Conservation (phyloP, 768 basidiomycete genomes). For the Boletales sp. region DNA sequence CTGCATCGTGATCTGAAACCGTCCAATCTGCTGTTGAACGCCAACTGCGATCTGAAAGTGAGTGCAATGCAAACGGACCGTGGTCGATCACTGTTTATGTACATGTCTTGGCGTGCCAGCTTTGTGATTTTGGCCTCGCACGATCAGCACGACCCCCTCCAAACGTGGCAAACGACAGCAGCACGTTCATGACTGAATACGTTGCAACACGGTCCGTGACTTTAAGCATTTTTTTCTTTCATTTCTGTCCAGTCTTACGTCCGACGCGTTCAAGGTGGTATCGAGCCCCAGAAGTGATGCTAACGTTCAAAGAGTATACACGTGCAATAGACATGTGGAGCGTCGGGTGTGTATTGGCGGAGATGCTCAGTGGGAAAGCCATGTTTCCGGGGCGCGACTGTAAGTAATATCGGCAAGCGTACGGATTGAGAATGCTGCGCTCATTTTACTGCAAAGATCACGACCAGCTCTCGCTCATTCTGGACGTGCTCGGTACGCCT, state of each 20-base stretch:
- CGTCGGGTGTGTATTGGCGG: constrained; percentile 83
- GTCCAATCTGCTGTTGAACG: constrained; percentile 91
- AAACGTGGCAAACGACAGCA: constrained; percentile 68
- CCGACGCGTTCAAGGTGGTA: constrained; percentile 67
- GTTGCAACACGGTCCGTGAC: constrained; percentile 83
- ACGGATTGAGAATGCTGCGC: not conserved
- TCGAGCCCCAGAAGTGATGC: constrained; percentile 96
- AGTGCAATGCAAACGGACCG: constrained; percentile 10
- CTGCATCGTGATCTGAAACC: constrained; percentile 96
- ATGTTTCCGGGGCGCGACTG: constrained; percentile 95
- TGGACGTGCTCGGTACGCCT: constrained; percentile 90
- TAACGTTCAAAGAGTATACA: constrained; percentile 96
- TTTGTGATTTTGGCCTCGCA: constrained; percentile 87
- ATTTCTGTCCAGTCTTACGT: not conserved
- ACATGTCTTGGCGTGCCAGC: constrained; percentile 32
- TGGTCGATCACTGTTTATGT: not conserved
- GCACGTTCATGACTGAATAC: constrained; percentile 89
- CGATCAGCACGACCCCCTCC: constrained; percentile 74
- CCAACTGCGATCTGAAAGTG: constrained; percentile 95
- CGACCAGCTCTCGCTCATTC: constrained; percentile 88
- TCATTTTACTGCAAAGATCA: constrained; percentile 54
- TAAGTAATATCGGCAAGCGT: constrained; percentile 25
- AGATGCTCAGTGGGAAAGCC: constrained; percentile 90
- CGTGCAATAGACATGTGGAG: constrained; percentile 85
- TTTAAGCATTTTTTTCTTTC: no score